Percentiles rank a stretch among this genome's conserved stretches.
These are phyloP conservation scores for Botrytis fabae DNA, from an alignment of 2,329 filamentous ascomycete species.

Conservation along the genomic window DNA sequence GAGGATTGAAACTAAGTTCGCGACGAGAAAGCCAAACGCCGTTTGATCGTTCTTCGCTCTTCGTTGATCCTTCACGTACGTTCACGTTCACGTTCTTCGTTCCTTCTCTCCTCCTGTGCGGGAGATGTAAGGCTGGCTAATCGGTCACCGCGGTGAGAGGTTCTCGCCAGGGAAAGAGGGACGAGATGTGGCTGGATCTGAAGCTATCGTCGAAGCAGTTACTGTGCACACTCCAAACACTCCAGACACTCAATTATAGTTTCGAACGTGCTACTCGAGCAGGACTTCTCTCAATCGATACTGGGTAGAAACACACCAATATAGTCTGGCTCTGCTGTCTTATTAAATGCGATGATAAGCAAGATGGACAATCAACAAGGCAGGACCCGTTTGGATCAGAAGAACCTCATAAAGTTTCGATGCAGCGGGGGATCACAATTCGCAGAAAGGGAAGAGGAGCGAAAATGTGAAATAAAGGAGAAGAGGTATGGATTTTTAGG, in stretches of 20 bases:
- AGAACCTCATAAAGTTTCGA: background rate
- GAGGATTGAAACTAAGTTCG: conserved; percentile 4
- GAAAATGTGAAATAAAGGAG: conserved; percentile 4
- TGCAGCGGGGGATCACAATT: conserved; percentile 10
- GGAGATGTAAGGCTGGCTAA: conserved; percentile 1
- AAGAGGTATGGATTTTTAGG: background rate
- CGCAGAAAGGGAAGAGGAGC: background rate
- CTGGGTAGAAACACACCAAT: background rate
- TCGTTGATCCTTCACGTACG: background rate
- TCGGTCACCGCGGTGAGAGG: background rate
- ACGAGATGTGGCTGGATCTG: background rate
- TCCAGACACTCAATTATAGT: conserved; percentile 6
- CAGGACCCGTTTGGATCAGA: background rate
- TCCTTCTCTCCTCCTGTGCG: background rate
- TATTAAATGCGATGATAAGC: background rate
- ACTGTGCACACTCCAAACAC: background rate
- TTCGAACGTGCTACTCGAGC: background rate
- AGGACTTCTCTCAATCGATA: background rate
- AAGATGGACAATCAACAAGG: background rate
- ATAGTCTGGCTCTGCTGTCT: background rate
- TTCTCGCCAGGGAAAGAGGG: background rate
- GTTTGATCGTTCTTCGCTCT: background rate
- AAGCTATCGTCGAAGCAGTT: conserved; percentile 5
- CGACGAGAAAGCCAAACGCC: background rate
- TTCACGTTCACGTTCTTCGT: background rate